A percentile compares a stretch with the other conserved stretches of the same genome.
Evolutionary conservation across 169 alveolate species (phyloP).

Genomic region (Blepharisma undulans): DNA sequence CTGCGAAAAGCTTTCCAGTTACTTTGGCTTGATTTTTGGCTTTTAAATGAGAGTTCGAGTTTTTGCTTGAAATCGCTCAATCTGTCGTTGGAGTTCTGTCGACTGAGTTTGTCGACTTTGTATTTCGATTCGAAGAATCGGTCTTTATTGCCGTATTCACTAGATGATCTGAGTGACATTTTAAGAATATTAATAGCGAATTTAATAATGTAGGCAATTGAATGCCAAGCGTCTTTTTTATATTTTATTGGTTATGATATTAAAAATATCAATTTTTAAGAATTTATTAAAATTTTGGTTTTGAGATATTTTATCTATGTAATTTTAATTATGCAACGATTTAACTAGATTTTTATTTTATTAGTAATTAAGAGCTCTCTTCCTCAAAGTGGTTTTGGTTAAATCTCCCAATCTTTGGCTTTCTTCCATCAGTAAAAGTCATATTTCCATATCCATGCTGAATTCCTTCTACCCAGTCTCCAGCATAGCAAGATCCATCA

Average conservation of each 20-base stretch:
- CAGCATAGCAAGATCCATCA: constrained; percentile 83
- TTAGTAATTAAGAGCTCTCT: background rate
- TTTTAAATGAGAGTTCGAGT: background rate
- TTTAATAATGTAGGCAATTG: too few relatives aligned
- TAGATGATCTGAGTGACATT: background rate
- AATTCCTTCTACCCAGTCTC: constrained; percentile 85
- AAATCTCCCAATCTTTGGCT: constrained; percentile 18
- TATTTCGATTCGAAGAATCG: background rate
- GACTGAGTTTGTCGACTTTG: background rate
- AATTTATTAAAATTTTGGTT: too few relatives aligned
- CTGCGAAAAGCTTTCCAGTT: background rate
- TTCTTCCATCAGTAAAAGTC: constrained; percentile 84
- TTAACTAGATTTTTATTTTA: too few relatives aligned
- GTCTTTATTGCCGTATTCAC: background rate
- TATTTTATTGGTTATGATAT: too few relatives aligned
- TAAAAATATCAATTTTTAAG: too few relatives aligned
- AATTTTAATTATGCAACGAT: too few relatives aligned
- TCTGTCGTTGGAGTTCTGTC: background rate
- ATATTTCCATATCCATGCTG: constrained; percentile 88
- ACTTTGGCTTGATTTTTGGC: background rate
- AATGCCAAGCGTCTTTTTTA: too few relatives aligned
- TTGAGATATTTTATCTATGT: too few relatives aligned
- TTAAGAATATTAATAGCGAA: too few relatives aligned
- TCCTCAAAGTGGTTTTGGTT: constrained; percentile 18
- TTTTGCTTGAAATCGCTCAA: background rate